phyloP scores from a whole-genome alignment of 1,284 basidiomycete species.

The Taiwanofungus camphoratus region DNA sequence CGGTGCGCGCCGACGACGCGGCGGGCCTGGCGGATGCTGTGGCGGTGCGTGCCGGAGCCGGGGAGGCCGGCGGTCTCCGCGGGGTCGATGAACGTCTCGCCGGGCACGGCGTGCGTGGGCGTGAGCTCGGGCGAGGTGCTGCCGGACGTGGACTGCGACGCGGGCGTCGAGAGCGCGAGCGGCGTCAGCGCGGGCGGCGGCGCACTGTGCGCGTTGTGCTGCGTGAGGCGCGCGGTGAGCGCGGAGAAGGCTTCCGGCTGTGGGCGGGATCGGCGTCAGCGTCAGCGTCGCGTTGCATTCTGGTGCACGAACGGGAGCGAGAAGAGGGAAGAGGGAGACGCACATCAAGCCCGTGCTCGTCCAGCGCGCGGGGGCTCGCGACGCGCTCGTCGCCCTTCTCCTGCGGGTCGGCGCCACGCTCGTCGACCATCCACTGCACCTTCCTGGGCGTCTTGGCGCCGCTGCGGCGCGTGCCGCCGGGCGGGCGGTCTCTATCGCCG shows the following conservation, averaged over 20 bases:
- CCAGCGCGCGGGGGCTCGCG: slow-evolving; percentile 33
- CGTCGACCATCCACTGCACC: slow-evolving; percentile 40
- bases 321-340: slow-evolving; percentile 18
- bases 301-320: neutral
- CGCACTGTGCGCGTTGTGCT: slow-evolving; percentile 33
- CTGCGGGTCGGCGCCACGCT: slow-evolving; percentile 10
- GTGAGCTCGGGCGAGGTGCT: slow-evolving; percentile 11
- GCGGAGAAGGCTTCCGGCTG: slow-evolving; percentile 48
- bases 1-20: slow-evolving; percentile 23
- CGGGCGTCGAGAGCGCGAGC: slow-evolving; percentile 1
- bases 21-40: slow-evolving; percentile 16
- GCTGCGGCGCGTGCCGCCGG: slow-evolving; percentile 24
- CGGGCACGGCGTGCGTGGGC: slow-evolving; percentile 19
- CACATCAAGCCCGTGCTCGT: slow-evolving; percentile 44
- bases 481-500: slow-evolving; percentile 13
- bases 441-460: slow-evolving; percentile 41
- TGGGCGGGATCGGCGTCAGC: neutral
- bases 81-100: slow-evolving; percentile 27
- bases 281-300: neutral
- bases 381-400: slow-evolving; percentile 5
- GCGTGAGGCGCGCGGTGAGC: slow-evolving; percentile 40
- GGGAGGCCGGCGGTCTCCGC: slow-evolving; percentile 31
- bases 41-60: slow-evolving; percentile 27
- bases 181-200: slow-evolving; percentile 16
- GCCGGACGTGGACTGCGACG: slow-evolving; percentile 8